A percentile compares a stretch with the other conserved stretches of the same genome.
phyloP scores from a whole-genome alignment of 805 yeast species.

The Schwanniomyces vanrijiae region DNA sequence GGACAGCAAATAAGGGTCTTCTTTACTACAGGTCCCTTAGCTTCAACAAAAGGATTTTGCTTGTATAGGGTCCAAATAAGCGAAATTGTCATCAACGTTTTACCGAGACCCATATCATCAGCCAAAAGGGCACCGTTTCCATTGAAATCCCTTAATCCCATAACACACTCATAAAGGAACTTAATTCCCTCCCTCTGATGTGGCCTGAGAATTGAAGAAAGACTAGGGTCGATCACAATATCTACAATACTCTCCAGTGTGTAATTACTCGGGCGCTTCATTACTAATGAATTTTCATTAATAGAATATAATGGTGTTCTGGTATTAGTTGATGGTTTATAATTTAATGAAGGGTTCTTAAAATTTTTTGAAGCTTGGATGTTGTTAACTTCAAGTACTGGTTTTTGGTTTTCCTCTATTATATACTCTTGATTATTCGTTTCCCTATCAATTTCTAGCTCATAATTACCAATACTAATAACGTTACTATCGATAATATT shows the following conservation, averaged over 20 bases:
- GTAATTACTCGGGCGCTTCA: slow-evolving; percentile 8
- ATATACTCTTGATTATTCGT: slow-evolving; percentile 10
- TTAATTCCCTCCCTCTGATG: slow-evolving; percentile 86
- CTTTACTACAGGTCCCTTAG: slow-evolving; percentile 38
- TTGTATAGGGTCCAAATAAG: slow-evolving; percentile 79
- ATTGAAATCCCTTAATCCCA: slow-evolving; percentile 57
- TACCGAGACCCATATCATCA: slow-evolving; percentile 90
- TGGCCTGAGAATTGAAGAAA: slow-evolving; percentile 59
- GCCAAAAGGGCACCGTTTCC: slow-evolving; percentile 81
- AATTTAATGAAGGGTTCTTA: neutral
- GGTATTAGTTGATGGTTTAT: neutral
- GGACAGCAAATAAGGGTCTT: slow-evolving; percentile 87
- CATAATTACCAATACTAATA: slow-evolving; percentile 50
- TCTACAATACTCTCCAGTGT: slow-evolving; percentile 18
- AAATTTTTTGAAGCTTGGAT: neutral
- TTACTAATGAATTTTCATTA: slow-evolving; percentile 4
- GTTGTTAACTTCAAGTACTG: neutral
- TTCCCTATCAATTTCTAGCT: slow-evolving; percentile 60
- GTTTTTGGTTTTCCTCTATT: neutral
- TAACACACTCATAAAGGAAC: slow-evolving; percentile 79
- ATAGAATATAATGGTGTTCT: slow-evolving; percentile 1
- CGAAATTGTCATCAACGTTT: slow-evolving; percentile 80
- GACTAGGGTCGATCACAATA: slow-evolving; percentile 61
- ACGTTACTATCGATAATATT: slow-evolving; percentile 2
- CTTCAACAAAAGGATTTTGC: slow-evolving; percentile 49